These are phyloP conservation scores for Exserohilum rostratum DNA, from an alignment of 2,329 filamentous ascomycete genomes.

Conservation along the genomic window DNA sequence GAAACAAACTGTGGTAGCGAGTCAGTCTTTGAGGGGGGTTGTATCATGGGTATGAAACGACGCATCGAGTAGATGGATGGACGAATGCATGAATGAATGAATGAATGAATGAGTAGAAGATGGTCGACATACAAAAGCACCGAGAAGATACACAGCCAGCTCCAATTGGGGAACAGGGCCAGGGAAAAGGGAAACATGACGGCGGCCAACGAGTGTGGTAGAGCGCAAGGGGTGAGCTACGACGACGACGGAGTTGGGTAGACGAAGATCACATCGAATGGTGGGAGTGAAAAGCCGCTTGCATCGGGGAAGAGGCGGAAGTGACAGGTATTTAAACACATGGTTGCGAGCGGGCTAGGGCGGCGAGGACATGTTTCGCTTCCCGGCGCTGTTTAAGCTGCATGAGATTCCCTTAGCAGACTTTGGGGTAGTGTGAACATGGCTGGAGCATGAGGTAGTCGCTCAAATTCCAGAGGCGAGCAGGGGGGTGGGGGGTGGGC, in stretches of 20 bases:
- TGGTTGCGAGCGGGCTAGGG: slow-evolving; percentile 47
- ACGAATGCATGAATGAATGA: no score
- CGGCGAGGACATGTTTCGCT: slow-evolving; percentile 48
- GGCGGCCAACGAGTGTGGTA: slow-evolving; percentile 47
- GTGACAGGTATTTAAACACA: slow-evolving; percentile 51
- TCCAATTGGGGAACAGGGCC: slow-evolving; percentile 47
- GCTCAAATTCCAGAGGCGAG: slow-evolving; percentile 43
- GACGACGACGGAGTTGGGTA: slow-evolving; percentile 40
- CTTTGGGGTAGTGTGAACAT: slow-evolving; percentile 50
- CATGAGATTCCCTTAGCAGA: slow-evolving; percentile 49
- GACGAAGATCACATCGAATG: slow-evolving; percentile 50
- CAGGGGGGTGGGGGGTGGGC: slow-evolving; percentile 37
- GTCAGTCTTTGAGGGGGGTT: slow-evolving; percentile 30
- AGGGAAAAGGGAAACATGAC: slow-evolving; percentile 49
- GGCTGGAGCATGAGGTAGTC: slow-evolving; percentile 50
- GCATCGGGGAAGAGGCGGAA: slow-evolving; percentile 47
- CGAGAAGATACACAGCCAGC: slow-evolving; percentile 48
- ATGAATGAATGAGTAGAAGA: no score
- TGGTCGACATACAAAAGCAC: slow-evolving; percentile 45
- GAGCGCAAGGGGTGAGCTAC: slow-evolving; percentile 41
- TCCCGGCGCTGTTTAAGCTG: slow-evolving; percentile 50
- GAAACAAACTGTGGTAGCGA: slow-evolving; percentile 70
- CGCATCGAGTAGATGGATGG: no score
- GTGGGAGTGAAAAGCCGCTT: slow-evolving; percentile 47
- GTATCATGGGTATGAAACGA: no score